These are phyloP conservation scores for Hylodesmum podocarpum DNA, from an alignment of 306 rosid species.

Conservation along the genomic window DNA sequence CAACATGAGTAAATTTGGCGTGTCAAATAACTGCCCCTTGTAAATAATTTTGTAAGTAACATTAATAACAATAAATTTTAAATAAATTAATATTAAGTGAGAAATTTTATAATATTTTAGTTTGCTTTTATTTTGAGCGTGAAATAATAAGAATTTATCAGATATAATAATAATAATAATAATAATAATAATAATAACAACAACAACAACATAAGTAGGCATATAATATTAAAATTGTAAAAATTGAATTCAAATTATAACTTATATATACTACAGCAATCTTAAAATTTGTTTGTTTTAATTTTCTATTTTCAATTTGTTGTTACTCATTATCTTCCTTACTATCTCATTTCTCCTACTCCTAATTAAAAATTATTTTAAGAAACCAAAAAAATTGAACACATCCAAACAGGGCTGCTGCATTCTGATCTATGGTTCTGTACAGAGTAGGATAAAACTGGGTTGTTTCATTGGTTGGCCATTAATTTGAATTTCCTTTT, in stretches of 20 bases:
- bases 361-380: neutral
- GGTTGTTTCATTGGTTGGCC: constrained; percentile 32
- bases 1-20: neutral
- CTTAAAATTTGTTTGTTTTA: too few species aligned
- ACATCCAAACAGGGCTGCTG: neutral
- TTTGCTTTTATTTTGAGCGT: too few species aligned
- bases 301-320: neutral
- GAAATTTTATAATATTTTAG: too few species aligned
- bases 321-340: neutral
- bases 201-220: too few species aligned
- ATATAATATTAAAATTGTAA: too few species aligned
- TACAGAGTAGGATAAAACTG: neutral
- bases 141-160: too few species aligned
- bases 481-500: constrained; percentile 23
- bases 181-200: too few species aligned
- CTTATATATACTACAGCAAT: too few species aligned
- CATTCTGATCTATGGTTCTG: neutral
- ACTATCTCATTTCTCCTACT: neutral
- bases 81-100: too few species aligned
- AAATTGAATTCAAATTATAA: too few species aligned
- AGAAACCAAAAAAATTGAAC: neutral
- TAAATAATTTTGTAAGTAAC: neutral
- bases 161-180: too few species aligned
- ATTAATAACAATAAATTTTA: neutral
- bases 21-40: neutral